These are phyloP conservation scores for Apiospora marii DNA, from an alignment of 2,329 filamentous ascomycete genomes.

Conservation along the genomic window DNA sequence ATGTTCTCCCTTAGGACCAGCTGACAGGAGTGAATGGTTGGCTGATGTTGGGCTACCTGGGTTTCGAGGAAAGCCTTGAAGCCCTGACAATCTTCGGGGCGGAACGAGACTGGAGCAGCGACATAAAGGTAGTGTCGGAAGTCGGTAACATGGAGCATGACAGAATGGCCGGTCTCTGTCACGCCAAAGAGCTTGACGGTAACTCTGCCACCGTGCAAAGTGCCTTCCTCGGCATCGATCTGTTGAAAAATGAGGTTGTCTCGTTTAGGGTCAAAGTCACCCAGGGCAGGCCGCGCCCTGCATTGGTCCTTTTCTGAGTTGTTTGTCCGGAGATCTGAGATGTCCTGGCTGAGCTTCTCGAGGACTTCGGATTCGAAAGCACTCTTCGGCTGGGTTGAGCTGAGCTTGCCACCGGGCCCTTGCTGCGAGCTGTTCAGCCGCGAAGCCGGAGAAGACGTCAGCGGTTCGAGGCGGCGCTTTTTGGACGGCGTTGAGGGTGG, in stretches of 20 bases:
- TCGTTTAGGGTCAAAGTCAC: constrained; percentile 60
- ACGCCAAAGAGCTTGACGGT: constrained; percentile 95
- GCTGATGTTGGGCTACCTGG: constrained; percentile 76
- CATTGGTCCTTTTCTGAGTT: constrained; percentile 94
- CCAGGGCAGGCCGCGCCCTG: constrained; percentile 74
- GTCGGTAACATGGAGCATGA: constrained; percentile 91
- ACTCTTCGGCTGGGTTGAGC: constrained; percentile 85
- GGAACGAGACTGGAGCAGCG: constrained; percentile 84
- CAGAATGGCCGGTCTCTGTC: constrained; percentile 83
- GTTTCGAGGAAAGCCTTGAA: constrained; percentile 85
- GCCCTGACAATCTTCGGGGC: constrained; percentile 75
- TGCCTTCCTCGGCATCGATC: constrained; percentile 94
- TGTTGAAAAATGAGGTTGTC: constrained; percentile 90
- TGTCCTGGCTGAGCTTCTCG: constrained; percentile 95
- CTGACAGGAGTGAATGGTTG: constrained; percentile 80
- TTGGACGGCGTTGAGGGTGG: constrained; percentile 62
- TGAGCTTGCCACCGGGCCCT: constrained; percentile 66
- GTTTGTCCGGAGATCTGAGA: constrained; percentile 81
- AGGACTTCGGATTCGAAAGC: constrained; percentile 93
- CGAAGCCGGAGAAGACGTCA: constrained; percentile 61
- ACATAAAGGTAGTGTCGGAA: constrained; percentile 98
- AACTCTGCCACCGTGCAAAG: constrained; percentile 75
- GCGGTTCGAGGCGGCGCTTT: constrained; percentile 82
- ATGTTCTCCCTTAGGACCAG: constrained; percentile 89
- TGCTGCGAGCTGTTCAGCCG: constrained; percentile 71